Percentiles rank a stretch among this genome's conserved stretches.
These are phyloP conservation scores for Boletales sp. DNA, from an alignment of 768 basidiomycete species.

Conservation along the genomic window DNA sequence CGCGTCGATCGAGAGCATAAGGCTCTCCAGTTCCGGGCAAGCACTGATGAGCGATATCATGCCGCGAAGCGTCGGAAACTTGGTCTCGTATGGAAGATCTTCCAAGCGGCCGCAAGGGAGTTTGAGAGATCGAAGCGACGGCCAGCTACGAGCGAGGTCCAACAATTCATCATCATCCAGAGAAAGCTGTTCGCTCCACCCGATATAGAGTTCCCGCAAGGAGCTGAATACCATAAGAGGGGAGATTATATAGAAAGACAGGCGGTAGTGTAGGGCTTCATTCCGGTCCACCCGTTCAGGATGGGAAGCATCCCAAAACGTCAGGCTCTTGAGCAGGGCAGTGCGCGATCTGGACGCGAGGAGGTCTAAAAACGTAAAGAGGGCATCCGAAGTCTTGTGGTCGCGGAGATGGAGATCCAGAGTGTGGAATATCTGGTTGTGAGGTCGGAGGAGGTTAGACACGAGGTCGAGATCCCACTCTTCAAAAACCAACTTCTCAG, in stretches of 20 bases:
- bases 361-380: neutral
- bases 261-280: neutral
- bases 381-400: neutral
- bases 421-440: conserved; percentile 3
- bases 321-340: neutral
- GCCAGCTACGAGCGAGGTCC: conserved; percentile 6
- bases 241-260: conserved; percentile 5
- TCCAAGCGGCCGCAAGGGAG: conserved; percentile 4
- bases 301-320: neutral
- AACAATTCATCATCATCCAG: conserved; percentile 7
- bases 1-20: conserved; percentile 11
- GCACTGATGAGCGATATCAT: conserved; percentile 3
- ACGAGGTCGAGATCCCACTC: conserved; percentile 6
- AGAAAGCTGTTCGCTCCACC: conserved; percentile 11
- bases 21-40: neutral
- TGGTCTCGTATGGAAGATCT: conserved; percentile 3
- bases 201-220: conserved; percentile 4
- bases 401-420: neutral
- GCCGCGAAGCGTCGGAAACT: conserved; percentile 6
- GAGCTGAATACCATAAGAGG: conserved; percentile 2
- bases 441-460: conserved; percentile 7
- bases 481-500: neutral
- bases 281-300: neutral
- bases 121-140: conserved; percentile 1
- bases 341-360: conserved; percentile 1